phyloP scores from a whole-genome alignment of 2,329 filamentous ascomycete species.

The Gaeumannomyces sp. region DNA sequence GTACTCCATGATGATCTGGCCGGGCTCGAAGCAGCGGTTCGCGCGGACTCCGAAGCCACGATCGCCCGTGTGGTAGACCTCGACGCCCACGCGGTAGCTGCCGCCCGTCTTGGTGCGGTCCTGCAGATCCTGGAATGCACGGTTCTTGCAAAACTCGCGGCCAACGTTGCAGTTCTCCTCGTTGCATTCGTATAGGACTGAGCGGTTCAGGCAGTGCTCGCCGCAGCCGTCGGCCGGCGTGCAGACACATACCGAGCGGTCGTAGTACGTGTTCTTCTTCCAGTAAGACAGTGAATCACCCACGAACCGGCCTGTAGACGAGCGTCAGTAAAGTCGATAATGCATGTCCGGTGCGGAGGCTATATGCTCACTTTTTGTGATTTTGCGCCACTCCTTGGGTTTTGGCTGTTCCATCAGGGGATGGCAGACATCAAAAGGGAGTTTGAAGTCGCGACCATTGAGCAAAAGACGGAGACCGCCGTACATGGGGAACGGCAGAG shows the following conservation, averaged over 20 bases:
- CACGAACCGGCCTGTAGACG: constrained; percentile 70
- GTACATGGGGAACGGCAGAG: constrained; percentile 73
- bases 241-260: constrained; percentile 74
- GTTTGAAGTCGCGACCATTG: constrained; percentile 71
- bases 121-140: constrained; percentile 75
- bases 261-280: constrained; percentile 70
- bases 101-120: constrained; percentile 70
- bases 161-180: constrained; percentile 79
- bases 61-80: constrained; percentile 85
- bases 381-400: constrained; percentile 86
- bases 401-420: constrained; percentile 85
- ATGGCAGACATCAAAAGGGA: constrained; percentile 86
- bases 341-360: not conserved
- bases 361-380: constrained; percentile 70
- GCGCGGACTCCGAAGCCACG: constrained; percentile 88
- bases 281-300: constrained; percentile 75
- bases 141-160: constrained; percentile 71
- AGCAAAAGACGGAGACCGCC: constrained; percentile 66
- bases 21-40: constrained; percentile 77
- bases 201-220: constrained; percentile 86
- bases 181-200: constrained; percentile 97
- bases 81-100: constrained; percentile 86
- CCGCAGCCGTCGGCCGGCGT: constrained; percentile 72
- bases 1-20: constrained; percentile 98
- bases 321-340: constrained; percentile 3